Base-by-base conservation (phyloP, 2,329 filamentous ascomycete species). In the Colletotrichum lentis region DNA sequence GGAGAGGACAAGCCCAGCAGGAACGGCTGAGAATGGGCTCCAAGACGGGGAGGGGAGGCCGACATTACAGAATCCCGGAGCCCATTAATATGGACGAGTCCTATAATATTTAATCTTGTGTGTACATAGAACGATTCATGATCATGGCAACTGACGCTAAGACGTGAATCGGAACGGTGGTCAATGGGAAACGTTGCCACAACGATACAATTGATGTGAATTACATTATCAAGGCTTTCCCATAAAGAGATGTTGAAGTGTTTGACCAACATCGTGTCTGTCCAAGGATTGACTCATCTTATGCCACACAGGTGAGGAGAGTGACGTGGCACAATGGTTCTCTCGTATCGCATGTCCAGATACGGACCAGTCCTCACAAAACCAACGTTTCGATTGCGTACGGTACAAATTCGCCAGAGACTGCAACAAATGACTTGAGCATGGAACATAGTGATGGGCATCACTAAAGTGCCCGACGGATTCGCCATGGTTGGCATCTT, bases 101-200 rank as follows among this genome's bases (percentile, higher is more conserved):
- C 64, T 60, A 69, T 76, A 76, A 76, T 76, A 74, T 72, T 67
- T 76, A 76, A 76, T 76, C 61, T 69, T 71, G 67, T 71, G 68
- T 75, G 73, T 75, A 75, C 71, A 74, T 75, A 73, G 68, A 58
- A 69, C 58, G 64, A 67, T 61, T 68, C 65, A 68, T 68, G 65
- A 68, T 68, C 65, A 68, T 61, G 65, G 65, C 65, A 65, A 47
- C 53, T 66, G 63, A 66, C 64, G 64, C 61, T 64, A 59, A 58
- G 62, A 64, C 43, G 62, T 68, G 65, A 55, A 65, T 68, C 56
- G 65, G 65, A 47, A 60, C n/a, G 35, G 62, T 68, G 65, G 65
- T 65, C 54, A 65, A 66, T 60, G 52, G 65, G 65, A 68, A 68
- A 64, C 43, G n/a, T 65, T 68, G 55, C 65, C 65, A 68, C 64